A percentile compares a stretch with the other conserved stretches of the same genome.
Conservation (phyloP, 768 basidiomycete genomes). For the Galerina sulciceps region DNA sequence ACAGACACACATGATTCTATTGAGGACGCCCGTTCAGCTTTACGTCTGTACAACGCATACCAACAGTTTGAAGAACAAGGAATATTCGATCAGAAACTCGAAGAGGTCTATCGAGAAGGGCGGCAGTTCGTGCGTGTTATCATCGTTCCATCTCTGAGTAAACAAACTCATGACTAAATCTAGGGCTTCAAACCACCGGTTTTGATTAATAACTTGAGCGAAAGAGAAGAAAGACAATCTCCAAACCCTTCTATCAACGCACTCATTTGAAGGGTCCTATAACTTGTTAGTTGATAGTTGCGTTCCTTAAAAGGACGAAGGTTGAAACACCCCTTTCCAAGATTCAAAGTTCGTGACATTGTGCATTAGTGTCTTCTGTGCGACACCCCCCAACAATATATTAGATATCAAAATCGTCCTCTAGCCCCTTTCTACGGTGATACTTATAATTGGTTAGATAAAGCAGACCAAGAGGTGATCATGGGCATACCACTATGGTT, state of each 20-base stretch:
- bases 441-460: slow-evolving; percentile 39
- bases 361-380: no score
- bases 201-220: slow-evolving; percentile 15
- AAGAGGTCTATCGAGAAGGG: slow-evolving; percentile 82
- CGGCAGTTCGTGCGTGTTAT: slow-evolving; percentile 62
- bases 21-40: slow-evolving; percentile 89
- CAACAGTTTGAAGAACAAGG: slow-evolving; percentile 75
- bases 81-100: slow-evolving; percentile 85
- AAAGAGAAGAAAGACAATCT: neutral
- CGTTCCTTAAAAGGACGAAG: neutral
- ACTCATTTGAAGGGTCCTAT: neutral
- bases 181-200: slow-evolving; percentile 65
- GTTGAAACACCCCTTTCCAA: neutral
- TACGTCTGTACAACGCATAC: slow-evolving; percentile 84
- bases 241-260: neutral
- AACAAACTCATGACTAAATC: neutral
- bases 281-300: neutral
- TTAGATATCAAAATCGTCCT: slow-evolving; percentile 63
- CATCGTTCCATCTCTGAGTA: neutral
- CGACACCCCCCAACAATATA: no score
- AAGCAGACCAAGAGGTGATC: slow-evolving; percentile 3
- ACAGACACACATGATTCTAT: slow-evolving; percentile 97
- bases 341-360: no score
- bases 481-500: slow-evolving; percentile 55
- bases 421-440: slow-evolving; percentile 67